Percentiles rank a stretch among this genome's conserved stretches.
Evolutionary conservation across 352 stramenopile species (phyloP).

Genomic region (Globisporangium irregulare): DNA sequence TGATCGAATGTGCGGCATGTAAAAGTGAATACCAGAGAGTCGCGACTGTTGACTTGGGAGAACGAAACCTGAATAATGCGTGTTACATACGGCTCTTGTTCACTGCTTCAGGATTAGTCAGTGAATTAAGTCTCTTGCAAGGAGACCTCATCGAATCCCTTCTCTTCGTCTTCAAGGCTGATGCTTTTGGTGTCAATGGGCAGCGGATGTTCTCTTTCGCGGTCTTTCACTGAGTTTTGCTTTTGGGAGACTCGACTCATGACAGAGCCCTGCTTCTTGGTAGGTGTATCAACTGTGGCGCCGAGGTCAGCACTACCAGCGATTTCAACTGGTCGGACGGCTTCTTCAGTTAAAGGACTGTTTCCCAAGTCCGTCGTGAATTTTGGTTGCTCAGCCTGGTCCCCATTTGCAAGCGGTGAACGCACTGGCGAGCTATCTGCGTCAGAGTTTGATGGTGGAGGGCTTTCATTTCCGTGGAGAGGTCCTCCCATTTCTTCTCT

Average conservation of each 20-base stretch:
- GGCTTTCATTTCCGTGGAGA: neutral
- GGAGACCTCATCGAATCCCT: neutral
- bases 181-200: neutral
- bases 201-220: neutral
- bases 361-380: neutral
- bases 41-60: conserved; percentile 3
- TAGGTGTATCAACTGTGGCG: neutral
- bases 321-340: neutral
- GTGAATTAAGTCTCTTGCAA: neutral
- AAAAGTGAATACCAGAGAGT: neutral
- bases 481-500: conserved; percentile 4
- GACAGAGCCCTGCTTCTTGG: conserved; percentile 22
- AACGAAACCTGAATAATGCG: neutral
- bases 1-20: neutral
- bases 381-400: neutral
- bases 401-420: neutral
- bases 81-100: neutral
- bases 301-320: neutral
- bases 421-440: neutral
- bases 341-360: neutral
- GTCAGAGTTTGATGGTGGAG: neutral
- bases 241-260: conserved; percentile 30
- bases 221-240: neutral
- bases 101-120: neutral
- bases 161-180: neutral